Evolutionary conservation across 805 yeast genomes (phyloP).

Genomic region (Saccharomycopsis babjevae): DNA sequence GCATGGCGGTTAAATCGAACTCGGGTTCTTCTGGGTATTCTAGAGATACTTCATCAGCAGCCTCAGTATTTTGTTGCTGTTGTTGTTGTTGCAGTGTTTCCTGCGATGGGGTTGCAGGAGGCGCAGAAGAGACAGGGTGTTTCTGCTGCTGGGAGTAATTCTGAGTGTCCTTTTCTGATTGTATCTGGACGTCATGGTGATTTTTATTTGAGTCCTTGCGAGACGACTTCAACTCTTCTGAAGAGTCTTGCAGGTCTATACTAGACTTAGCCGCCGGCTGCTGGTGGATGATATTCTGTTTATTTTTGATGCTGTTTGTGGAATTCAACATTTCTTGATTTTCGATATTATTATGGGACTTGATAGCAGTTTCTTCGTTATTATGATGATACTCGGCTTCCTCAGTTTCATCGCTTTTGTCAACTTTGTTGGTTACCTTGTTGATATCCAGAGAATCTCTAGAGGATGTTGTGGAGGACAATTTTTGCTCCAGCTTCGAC

Average conservation of each 20-base stretch:
- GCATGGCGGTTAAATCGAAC: slow-evolving; percentile 53
- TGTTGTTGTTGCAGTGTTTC: not conserved
- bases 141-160: not conserved
- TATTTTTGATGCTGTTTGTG: not conserved
- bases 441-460: slow-evolving; percentile 12
- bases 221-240: not conserved
- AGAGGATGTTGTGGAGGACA: slow-evolving; percentile 13
- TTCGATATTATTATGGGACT: slow-evolving; percentile 7
- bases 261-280: not conserved
- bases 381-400: slow-evolving; percentile 8
- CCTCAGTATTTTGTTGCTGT: not conserved
- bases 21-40: slow-evolving; percentile 13
- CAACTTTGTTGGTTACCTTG: slow-evolving; percentile 6
- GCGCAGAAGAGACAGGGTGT: not conserved
- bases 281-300: slow-evolving; percentile 1
- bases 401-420: slow-evolving; percentile 9
- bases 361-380: slow-evolving; percentile 2
- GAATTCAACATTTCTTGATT: slow-evolving; percentile 4
- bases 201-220: not conserved
- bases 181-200: not conserved
- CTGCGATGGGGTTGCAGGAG: not conserved
- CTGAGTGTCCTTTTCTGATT: not conserved
- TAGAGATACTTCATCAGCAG: not conserved
- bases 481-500: slow-evolving; percentile 13
- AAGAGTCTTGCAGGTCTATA: not conserved